Base-by-base conservation (phyloP, 2,329 filamentous ascomycete species). In the Aphanoascus verrucosus region DNA sequence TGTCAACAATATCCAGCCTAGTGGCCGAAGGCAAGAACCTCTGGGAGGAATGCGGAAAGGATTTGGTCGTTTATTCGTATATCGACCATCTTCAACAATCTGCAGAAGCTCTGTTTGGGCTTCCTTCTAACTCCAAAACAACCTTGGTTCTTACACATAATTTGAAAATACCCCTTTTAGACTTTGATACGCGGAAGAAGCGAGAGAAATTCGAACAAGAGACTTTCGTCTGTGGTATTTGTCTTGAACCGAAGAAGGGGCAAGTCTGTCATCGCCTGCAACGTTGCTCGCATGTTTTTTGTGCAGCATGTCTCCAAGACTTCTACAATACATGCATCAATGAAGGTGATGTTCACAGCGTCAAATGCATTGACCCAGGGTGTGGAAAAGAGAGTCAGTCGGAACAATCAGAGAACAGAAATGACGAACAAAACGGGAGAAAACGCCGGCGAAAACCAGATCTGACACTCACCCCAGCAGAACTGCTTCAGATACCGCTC, bases 241-340 rank as follows among this genome's bases (percentile, higher is more conserved):
- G 90, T 65, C 70, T 96, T 45, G 91, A 97, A 67, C 89, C 89
- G 0, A 95, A 95, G 69, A 96, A 94, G 66, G 93, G 93, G 1
- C 70, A 74, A 0, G 78, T 75, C 9, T 97, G 93, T 66, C 86
- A 97, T 70, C 80, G 81, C 41, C 83, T 97, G 77, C 70, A 85
- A 44, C 82, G 84, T 55, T 98, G 93, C 67, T 82, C 81, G 0
- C 91, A 98, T 65, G 88, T 97, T 37, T 98, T 97, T 65, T 98
- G 93, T 67, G 73, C 84, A 15, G 69, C 81, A n/a, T 98, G 93
- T 64, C 74, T 98, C 2, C 84, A 87, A 58, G 88, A 91, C 61
- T 96, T 91, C 61, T 97, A 94, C 75, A 88, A 85, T 60, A 84
- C 82, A 58, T 89, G 88, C 59, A 96, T 98, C 62, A 81, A 76